Base-by-base conservation (phyloP, 441 rosid species). In the Capsella rubella region DNA sequence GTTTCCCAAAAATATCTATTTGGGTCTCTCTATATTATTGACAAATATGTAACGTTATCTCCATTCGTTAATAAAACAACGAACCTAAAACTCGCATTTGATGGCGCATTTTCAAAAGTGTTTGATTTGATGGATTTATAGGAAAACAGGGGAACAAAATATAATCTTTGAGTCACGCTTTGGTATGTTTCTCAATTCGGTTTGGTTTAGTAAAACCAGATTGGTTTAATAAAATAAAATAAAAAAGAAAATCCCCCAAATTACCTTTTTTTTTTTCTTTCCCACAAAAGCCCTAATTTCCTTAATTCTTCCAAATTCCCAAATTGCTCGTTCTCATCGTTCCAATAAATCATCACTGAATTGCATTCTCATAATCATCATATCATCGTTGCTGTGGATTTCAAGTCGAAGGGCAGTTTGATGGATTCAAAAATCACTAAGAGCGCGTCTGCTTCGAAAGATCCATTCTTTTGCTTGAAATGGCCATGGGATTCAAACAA, bases 401-500 rank as follows among this genome's bases (percentile, higher is more conserved):
- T 35, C 27, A 8, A 35, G 8, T 58, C 1, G 5, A 45, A 13
- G 40, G 15, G 4, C 0, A 31, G 4, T 39, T 51, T 32, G 37
- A 60, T 75, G 75, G 71, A 70, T 18, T 21, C 79, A 40, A 69
- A 63, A 53, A 57, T 64, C 0, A 21, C 32, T 51, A 63, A 52
- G 16, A 64, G 32, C 39, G 7, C 8, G 54, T 71, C 82, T 67
- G 50, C 54, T 58, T 66, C 83, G 3, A 83, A 87, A 67, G 51
- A 78, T 6, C 84, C 91, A 29, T 60, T 81, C 49, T 83, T 89
- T 78, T 95, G 97, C 85, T 70, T 87, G 71, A 89, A 88, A 76
- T 90, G 90, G 94, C 97, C 97, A 16, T 88, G 97, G 99, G 89
- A 85, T 73, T 67, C 64, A 46, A 77, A 69, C 65, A 83, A 81